A percentile compares a stretch with the other conserved stretches of the same genome.
Evolutionary conservation across 345 rosid species (phyloP).

Genomic region (Gossypium turneri): DNA sequence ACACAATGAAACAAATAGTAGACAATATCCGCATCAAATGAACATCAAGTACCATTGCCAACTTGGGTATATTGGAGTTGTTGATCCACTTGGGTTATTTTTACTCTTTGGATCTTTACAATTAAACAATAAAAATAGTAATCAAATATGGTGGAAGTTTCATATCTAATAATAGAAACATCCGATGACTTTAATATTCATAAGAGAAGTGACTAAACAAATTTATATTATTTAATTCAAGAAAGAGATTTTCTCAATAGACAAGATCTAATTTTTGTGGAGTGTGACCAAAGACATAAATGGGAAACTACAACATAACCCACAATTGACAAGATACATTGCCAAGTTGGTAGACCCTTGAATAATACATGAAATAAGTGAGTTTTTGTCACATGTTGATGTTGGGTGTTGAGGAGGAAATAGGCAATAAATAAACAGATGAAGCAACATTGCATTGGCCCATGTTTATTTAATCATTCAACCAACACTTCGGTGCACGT

Average conservation of each 20-base stretch:
- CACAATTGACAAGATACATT: neutral
- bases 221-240: neutral
- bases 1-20: neutral
- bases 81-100: neutral
- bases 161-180: too few species aligned
- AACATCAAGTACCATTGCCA: neutral
- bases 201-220: neutral
- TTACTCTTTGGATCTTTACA: neutral
- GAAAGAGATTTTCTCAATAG: neutral
- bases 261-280: neutral
- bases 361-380: neutral
- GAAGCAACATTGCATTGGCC: neutral
- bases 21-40: neutral
- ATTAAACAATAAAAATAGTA: neutral
- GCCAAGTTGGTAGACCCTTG: neutral
- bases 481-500: neutral
- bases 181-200: too few species aligned
- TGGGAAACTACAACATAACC: neutral
- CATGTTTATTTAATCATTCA: neutral
- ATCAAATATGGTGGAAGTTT: too few species aligned
- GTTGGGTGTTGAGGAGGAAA: constrained; percentile 7
- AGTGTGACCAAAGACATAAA: neutral
- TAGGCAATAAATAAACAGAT: neutral
- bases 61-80: neutral
- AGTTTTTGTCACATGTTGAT: neutral